phyloP scores from a whole-genome alignment of 2,329 filamentous ascomycete species.

The Aureobasidium leucospermi region DNA sequence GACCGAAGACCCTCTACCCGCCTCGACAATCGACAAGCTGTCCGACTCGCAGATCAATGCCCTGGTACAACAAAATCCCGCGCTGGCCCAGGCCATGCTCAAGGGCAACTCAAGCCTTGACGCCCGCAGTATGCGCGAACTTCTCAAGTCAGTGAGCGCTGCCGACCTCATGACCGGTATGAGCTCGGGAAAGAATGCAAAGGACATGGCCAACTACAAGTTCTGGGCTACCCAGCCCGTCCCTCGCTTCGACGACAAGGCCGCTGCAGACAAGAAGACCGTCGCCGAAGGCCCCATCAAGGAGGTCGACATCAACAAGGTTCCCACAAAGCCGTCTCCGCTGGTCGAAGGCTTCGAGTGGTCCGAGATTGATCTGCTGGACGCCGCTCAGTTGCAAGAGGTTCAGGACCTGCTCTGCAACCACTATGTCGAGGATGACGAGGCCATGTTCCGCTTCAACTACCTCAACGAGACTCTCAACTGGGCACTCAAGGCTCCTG shows the following conservation, averaged over 20 bases:
- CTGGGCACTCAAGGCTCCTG: constrained; percentile 92
- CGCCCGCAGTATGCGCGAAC: constrained; percentile 30
- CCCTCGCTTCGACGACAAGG: constrained; percentile 62
- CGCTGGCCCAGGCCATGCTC: constrained; percentile 13
- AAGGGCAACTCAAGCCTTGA: background rate
- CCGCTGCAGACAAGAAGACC: constrained; percentile 39
- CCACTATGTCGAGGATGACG: constrained; percentile 95
- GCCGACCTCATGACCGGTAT: constrained; percentile 71
- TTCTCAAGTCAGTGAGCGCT: constrained; percentile 56
- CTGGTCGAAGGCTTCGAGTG: constrained; percentile 86
- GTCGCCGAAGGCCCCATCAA: constrained; percentile 77
- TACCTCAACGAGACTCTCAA: constrained; percentile 84
- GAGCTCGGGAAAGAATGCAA: constrained; percentile 76
- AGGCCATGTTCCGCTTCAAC: constrained; percentile 96
- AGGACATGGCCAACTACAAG: constrained; percentile 95
- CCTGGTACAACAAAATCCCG: constrained; percentile 16
- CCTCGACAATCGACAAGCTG: constrained; percentile 12
- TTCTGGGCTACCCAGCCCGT: constrained; percentile 99
- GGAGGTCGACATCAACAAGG: constrained; percentile 67
- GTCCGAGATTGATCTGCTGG: constrained; percentile 79
- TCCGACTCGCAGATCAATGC: constrained; percentile 14
- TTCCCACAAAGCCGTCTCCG: constrained; percentile 67
- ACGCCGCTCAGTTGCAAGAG: constrained; percentile 68
- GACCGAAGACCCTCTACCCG: constrained; percentile 13
- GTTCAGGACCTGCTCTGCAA: constrained; percentile 85